Conservation (phyloP, 2,329 filamentous ascomycete species). For the Fusarium odoratissimum region DNA sequence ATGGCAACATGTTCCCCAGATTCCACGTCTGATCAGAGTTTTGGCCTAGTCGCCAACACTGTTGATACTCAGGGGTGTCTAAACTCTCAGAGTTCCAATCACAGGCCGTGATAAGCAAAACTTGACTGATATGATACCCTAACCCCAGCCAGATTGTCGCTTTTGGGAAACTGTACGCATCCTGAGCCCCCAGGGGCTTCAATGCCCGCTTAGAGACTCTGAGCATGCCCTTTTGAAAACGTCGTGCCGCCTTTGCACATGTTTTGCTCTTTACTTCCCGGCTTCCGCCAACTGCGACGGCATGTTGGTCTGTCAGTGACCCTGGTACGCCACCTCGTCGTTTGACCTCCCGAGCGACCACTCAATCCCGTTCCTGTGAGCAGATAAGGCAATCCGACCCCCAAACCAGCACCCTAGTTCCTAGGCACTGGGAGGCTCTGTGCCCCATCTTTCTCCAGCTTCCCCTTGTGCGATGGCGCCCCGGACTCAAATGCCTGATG, state of each 20-base stretch:
- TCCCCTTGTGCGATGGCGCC: constrained; percentile 47
- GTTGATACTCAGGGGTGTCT: constrained; percentile 33
- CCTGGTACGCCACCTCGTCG: constrained; percentile 37
- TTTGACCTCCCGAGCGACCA: constrained; percentile 17
- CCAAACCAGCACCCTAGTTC: constrained; percentile 11
- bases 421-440: constrained; percentile 42
- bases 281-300: constrained; percentile 16
- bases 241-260: constrained; percentile 1
- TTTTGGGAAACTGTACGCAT: constrained; percentile 32
- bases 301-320: constrained; percentile 14
- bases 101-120: constrained; percentile 40
- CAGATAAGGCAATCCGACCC: constrained; percentile 43
- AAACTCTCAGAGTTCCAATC: constrained; percentile 13
- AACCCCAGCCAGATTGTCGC: constrained; percentile 8
- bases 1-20: constrained; percentile 41
- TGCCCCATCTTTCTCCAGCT: constrained; percentile 46
- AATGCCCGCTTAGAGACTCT: constrained; percentile 15
- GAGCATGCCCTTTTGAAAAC: constrained; percentile 10
- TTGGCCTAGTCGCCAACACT: constrained; percentile 9
- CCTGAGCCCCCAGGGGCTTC: constrained; percentile 24
- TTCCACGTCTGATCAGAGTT: constrained; percentile 30
- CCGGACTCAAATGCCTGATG: constrained; percentile 31
- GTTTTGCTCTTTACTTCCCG: constrained; percentile 1
- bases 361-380: constrained; percentile 24
- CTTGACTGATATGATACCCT: constrained; percentile 35